Conservation (phyloP, 345 rosid genomes). For the Syzygium jambos region DNA sequence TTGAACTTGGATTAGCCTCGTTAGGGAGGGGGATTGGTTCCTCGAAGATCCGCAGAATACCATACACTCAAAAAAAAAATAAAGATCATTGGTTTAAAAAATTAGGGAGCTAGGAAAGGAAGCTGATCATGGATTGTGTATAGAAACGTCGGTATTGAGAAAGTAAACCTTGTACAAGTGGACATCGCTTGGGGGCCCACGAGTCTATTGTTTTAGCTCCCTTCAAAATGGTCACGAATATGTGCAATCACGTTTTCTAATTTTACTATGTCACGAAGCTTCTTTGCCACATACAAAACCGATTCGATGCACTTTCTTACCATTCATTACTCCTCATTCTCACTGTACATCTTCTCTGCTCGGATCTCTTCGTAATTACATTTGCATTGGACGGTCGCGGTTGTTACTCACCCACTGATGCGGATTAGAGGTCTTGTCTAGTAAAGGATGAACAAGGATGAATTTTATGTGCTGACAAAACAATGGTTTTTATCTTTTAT, state of each 20-base stretch:
- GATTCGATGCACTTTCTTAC: neutral
- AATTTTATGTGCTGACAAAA: neutral
- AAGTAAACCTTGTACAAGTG: neutral
- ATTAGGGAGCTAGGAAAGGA: neutral
- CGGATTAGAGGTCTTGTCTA: neutral
- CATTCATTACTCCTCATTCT: neutral
- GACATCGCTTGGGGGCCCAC: neutral
- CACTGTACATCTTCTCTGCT: too few relatives aligned
- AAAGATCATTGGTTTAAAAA: neutral
- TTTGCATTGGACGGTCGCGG: neutral
- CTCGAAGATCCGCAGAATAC: neutral
- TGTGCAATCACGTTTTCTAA: neutral
- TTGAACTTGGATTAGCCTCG: neutral
- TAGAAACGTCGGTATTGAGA: neutral
- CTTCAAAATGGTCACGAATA: neutral
- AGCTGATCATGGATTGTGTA: neutral
- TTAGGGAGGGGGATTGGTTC: neutral
- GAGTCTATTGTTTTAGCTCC: neutral
- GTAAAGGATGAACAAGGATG: neutral
- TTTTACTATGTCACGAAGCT: neutral
- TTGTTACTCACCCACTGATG: neutral
- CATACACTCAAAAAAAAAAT: neutral
- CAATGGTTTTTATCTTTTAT: neutral
- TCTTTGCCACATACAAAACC: neutral
- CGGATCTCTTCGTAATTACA: too few relatives aligned